Conservation (phyloP, 2,329 filamentous ascomycete species). For the Colletotrichum lini region DNA sequence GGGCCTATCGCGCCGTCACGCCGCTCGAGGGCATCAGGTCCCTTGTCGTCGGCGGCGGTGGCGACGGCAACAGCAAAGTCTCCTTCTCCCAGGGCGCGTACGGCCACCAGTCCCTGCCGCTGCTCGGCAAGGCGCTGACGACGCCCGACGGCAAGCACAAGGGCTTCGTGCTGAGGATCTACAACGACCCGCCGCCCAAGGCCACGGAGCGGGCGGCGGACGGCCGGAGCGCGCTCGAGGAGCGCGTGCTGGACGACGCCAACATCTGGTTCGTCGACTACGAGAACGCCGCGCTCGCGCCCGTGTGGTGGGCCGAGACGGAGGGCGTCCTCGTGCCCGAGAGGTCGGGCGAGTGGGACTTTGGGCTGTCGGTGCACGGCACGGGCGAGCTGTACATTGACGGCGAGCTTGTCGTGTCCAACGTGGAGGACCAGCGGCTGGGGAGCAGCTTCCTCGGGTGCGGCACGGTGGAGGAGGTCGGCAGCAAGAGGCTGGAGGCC, state of each 20-base stretch:
- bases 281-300: conserved; percentile 43
- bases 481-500: conserved; percentile 45
- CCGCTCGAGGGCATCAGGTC: conserved; percentile 50
- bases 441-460: conserved; percentile 56
- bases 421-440: conserved; percentile 50
- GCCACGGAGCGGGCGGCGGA: conserved; percentile 1
- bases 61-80: conserved; percentile 1
- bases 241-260: conserved; percentile 44
- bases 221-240: conserved; percentile 43
- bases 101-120: conserved; percentile 51
- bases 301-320: conserved; percentile 46
- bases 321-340: conserved; percentile 46
- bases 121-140: conserved; percentile 46
- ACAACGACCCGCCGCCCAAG: conserved; percentile 43
- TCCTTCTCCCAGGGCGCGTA: conserved; percentile 49
- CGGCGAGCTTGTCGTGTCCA: conserved; percentile 50
- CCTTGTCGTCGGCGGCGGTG: conserved; percentile 34
- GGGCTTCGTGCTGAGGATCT: conserved; percentile 48
- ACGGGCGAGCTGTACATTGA: conserved; percentile 53
- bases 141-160: conserved; percentile 44
- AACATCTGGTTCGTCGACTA: conserved; percentile 49
- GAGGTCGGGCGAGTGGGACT: conserved; percentile 47
- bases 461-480: conserved; percentile 52
- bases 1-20: conserved; percentile 50
- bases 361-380: conserved; percentile 54